Evolutionary conservation across 768 basidiomycete genomes (phyloP).

Genomic region (Kwoniella sp.): DNA sequence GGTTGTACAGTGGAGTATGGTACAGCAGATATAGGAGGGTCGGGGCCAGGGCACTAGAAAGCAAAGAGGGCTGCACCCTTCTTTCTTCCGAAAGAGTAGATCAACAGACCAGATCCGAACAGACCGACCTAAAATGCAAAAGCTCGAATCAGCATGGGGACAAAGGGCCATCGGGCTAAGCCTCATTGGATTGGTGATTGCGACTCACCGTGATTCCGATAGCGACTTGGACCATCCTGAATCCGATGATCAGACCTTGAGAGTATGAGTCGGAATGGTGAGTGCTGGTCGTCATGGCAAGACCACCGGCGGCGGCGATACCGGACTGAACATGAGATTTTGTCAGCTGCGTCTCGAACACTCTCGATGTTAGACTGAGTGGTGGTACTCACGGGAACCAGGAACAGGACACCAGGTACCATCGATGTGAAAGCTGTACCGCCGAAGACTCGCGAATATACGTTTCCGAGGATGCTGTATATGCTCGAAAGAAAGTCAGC

Average conservation of each 20-base stretch:
- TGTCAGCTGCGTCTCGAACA: background rate
- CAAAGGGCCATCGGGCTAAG: no score
- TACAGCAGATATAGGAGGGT: background rate
- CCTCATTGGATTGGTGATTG: background rate
- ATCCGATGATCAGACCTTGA: constrained; percentile 78
- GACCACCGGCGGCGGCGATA: constrained; percentile 81
- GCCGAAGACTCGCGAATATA: constrained; percentile 72
- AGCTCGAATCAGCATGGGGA: no score
- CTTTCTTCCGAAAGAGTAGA: constrained; percentile 80
- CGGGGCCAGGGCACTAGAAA: constrained; percentile 23
- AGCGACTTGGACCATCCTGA: constrained; percentile 84
- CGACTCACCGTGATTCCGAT: constrained; percentile 74
- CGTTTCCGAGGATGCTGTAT: constrained; percentile 65
- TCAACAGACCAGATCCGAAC: constrained; percentile 83
- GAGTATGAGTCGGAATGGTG: constrained; percentile 58
- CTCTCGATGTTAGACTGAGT: background rate
- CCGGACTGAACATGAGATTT: constrained; percentile 57
- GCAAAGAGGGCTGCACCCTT: constrained; percentile 83
- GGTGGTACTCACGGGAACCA: constrained; percentile 71
- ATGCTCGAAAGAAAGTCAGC: background rate
- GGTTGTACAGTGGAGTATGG: no score
- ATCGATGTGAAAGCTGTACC: constrained; percentile 74
- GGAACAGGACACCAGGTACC: constrained; percentile 79
- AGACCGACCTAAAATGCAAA: constrained; percentile 62
- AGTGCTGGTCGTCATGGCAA: constrained; percentile 60